Evolutionary conservation across 208 protist genomes (phyloP).

Genomic region (Angomonas desouzai): DNA sequence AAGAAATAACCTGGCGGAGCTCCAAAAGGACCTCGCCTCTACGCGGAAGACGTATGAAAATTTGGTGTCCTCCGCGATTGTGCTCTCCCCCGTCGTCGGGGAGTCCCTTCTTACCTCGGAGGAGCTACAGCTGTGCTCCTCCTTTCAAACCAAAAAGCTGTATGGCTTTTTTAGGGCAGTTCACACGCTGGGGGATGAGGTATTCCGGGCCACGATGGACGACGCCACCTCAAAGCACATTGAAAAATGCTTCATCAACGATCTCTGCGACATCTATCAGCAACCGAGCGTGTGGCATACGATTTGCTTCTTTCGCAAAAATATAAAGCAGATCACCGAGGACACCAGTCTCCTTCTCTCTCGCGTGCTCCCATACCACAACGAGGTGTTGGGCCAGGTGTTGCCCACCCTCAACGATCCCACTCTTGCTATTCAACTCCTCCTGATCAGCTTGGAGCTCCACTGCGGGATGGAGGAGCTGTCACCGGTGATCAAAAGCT

Average conservation of each 20-base stretch:
- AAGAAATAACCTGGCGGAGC: neutral
- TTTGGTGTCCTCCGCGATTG: neutral
- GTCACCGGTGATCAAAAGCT: neutral
- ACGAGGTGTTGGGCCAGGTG: neutral
- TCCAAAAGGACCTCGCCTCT: neutral
- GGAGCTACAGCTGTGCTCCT: neutral
- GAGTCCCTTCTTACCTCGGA: slow-evolving; percentile 10
- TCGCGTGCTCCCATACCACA: neutral
- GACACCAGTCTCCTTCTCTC: neutral
- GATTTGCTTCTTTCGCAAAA: neutral
- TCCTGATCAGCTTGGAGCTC: neutral
- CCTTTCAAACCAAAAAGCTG: slow-evolving; percentile 4
- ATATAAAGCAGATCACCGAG: neutral
- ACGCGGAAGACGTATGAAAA: neutral
- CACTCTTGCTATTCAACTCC: neutral
- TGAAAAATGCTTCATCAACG: slow-evolving; percentile 13
- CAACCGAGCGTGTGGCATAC: neutral
- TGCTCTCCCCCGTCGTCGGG: neutral
- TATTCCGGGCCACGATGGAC: slow-evolving; percentile 14
- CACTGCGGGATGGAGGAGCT: neutral
- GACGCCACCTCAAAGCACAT: slow-evolving; percentile 15
- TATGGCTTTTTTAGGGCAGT: slow-evolving; percentile 14
- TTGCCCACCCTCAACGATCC: neutral
- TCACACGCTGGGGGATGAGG: slow-evolving; percentile 10
- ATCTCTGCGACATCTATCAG: slow-evolving; percentile 14